Evolutionary conservation across 345 rosid genomes (phyloP), one percentile per base, ranked within the genome.

Genomic region (Dovyalis caffra): DNA sequence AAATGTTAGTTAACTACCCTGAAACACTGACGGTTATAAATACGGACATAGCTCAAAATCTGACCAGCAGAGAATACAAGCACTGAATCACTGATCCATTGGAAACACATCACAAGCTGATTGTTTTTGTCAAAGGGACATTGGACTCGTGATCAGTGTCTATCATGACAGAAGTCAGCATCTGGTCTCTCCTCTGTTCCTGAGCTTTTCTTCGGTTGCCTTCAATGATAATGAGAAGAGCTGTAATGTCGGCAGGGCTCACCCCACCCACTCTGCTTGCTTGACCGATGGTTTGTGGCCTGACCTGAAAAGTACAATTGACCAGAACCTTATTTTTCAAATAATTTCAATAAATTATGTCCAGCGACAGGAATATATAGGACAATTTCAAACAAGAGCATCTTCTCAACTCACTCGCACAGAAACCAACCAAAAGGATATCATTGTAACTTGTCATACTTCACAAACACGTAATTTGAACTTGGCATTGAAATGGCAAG

Each of bases 251-350:
- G 14, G 99, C 99, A 16, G 99, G 98, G 84, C 91, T 92, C 21
- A 92, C 98, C 79, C 99, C 98, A 0, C 97, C 98, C 2, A 91
- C 97, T 86, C 98, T 88, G 83, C 94, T 91, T 63, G 99, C 99
- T 81, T 92, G 97, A 69, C 97, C 97, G 23, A 95, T 78, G 29
- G 94, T 95, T 78, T 95, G 92, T 20, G 99, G 99, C 79, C 90
- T 90, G 67, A 91, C 96, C 96, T 95, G 93, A 63, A 81, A 60
- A 75, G 28, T n/a, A 68, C 32, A 67, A 58, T 16, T 20, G n/a
- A 64, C 35, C 49, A 34, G 49, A 38, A 72, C 33, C 74, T 38
- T 35, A 40, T 21, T 14, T 33, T 29, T 31, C n/a, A 6, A 29
- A 66, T 28, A 70, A 67, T 32, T 51, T 11, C 1, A 11, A 40